Percentiles rank a stretch among this genome's conserved stretches.
Evolutionary conservation across 1,284 basidiomycete species (phyloP).

Genomic region (Heterobasidion occidentale): DNA sequence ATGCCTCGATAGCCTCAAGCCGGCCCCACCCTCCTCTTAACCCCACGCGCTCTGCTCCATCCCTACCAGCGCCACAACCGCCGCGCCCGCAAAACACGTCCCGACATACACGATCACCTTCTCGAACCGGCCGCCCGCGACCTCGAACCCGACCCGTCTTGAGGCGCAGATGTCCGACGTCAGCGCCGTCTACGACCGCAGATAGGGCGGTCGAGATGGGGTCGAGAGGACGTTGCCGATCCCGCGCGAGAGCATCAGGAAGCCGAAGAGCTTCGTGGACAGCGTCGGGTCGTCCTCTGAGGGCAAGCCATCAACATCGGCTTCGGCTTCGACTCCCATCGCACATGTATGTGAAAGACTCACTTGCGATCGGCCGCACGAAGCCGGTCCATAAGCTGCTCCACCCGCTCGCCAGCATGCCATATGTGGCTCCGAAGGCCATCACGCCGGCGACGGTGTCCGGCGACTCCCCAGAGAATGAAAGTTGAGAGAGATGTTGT

Average conservation of each 20-base stretch:
- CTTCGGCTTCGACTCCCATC: not conserved
- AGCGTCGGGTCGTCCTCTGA: constrained; percentile 28
- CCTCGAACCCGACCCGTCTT: constrained; percentile 24
- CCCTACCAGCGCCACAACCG: constrained; percentile 20
- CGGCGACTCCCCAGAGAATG: constrained; percentile 19
- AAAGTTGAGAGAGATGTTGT: constrained; percentile 16
- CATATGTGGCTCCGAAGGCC: constrained; percentile 17
- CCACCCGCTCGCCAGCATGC: constrained; percentile 19
- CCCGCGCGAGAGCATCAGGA: constrained; percentile 28
- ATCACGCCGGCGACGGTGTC: constrained; percentile 16
- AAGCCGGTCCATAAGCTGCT: constrained; percentile 19
- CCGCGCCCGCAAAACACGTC: constrained; percentile 26
- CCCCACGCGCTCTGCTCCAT: constrained; percentile 1
- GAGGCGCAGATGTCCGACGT: not conserved
- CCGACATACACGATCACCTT: constrained; percentile 28
- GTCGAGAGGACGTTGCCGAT: constrained; percentile 34
- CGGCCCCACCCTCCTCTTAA: too few relatives aligned
- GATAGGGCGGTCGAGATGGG: constrained; percentile 29
- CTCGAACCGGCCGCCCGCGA: constrained; percentile 24
- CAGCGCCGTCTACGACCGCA: not conserved
- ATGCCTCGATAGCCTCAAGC: too few relatives aligned
- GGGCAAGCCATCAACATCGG: not conserved
- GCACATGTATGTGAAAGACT: not conserved
- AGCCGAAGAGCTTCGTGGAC: constrained; percentile 27
- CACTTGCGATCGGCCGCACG: constrained; percentile 15